phyloP scores from a whole-genome alignment of 306 rosid genomes.

The Oemleria cerasiformis region DNA sequence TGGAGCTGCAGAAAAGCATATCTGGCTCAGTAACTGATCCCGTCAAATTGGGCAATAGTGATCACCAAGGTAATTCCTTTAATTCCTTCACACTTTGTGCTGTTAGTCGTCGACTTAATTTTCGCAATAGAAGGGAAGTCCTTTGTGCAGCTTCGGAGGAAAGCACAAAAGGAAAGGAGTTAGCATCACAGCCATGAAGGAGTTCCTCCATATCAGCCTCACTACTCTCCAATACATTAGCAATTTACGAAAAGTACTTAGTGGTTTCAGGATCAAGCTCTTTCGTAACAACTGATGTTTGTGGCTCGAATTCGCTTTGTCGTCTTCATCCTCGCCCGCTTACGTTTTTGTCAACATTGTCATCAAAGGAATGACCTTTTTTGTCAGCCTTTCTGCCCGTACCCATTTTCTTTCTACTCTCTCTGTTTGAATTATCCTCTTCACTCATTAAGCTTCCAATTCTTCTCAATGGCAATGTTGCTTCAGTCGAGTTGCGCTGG shows the following conservation, averaged over 20 bases:
- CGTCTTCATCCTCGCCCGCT: conserved; percentile 25
- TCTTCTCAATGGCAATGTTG: conserved; percentile 40
- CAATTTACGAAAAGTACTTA: conserved; percentile 70
- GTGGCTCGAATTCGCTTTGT: conserved; percentile 21
- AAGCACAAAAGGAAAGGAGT: conserved; percentile 61
- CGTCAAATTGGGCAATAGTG: no score
- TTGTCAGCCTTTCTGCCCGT: conserved; percentile 42
- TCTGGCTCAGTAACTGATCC: no score
- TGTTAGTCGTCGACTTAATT: no score
- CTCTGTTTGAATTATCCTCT: conserved; percentile 25
- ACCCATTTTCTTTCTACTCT: conserved; percentile 34
- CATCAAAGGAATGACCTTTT: conserved; percentile 28
- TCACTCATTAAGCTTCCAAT: conserved; percentile 43
- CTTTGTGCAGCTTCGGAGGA: conserved; percentile 51
- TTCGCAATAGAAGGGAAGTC: conserved; percentile 69
- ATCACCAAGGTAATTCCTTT: no score
- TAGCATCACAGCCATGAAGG: conserved; percentile 58
- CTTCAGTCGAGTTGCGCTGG: no score
- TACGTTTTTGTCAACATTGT: conserved; percentile 21
- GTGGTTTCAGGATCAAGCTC: conserved; percentile 74
- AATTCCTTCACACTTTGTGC: no score
- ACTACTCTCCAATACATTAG: conserved; percentile 61
- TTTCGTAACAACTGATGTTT: conserved; percentile 57
- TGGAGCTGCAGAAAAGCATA: no score
- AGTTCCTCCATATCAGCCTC: conserved; percentile 70